phyloP scores from a whole-genome alignment of 495 filamentous ascomycete genomes.

The Neurospora sp. region DNA sequence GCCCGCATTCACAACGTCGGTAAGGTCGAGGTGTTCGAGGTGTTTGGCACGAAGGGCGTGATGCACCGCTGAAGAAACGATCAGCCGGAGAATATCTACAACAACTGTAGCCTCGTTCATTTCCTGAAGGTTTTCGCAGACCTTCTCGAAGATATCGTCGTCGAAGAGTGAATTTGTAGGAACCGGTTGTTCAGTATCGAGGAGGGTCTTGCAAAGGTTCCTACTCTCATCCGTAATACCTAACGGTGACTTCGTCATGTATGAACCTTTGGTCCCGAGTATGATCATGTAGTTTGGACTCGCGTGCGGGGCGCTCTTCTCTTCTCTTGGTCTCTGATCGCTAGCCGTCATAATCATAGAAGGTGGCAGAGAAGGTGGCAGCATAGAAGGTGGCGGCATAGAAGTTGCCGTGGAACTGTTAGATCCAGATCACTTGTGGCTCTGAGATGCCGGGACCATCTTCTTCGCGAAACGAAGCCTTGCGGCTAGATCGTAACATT shows the following conservation, averaged over 20 bases:
- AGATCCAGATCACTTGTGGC: neutral
- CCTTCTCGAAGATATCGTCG: neutral
- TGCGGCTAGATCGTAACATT: neutral
- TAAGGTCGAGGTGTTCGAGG: conserved; percentile 7
- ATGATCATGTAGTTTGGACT: no score
- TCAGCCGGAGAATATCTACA: neutral
- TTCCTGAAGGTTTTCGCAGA: neutral
- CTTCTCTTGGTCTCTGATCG: neutral
- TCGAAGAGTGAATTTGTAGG: neutral
- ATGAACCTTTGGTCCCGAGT: neutral
- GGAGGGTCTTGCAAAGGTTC: neutral
- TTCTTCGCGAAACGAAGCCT: neutral
- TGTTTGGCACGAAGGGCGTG: neutral
- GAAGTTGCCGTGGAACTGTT: neutral
- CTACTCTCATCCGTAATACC: conserved; percentile 1
- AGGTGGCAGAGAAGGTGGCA: no score
- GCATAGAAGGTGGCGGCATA: neutral
- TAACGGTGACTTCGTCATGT: neutral
- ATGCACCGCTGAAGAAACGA: conserved; percentile 9
- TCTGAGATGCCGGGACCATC: neutral
- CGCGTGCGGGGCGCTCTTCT: neutral
- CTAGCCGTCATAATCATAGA: neutral
- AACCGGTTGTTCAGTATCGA: neutral
- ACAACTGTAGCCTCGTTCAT: neutral
- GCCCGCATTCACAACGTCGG: conserved; percentile 34